These are phyloP conservation scores for Syzygium aromaticum DNA, from an alignment of 345 rosid species.

Conservation along the genomic window DNA sequence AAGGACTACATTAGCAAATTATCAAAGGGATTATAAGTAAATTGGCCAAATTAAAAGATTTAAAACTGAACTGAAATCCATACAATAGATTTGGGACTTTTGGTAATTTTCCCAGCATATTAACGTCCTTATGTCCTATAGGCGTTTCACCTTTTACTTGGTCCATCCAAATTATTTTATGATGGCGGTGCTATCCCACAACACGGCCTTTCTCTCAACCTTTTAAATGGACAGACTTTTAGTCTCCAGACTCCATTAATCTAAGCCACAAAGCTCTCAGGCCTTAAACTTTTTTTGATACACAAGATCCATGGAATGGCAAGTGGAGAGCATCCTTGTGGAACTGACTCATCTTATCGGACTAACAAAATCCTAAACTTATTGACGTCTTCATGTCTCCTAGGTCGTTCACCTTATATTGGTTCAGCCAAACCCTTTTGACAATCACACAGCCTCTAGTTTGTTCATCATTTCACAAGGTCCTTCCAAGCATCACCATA, in stretches of 20 bases:
- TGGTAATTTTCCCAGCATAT: background rate
- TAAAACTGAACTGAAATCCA: accelerated
- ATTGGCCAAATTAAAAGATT: background rate
- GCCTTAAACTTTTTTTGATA: background rate
- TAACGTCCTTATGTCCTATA: background rate
- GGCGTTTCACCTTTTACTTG: background rate
- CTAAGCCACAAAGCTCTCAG: background rate
- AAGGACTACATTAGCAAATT: background rate
- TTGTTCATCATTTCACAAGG: background rate
- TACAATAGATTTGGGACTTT: background rate
- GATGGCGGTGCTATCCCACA: background rate
- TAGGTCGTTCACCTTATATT: background rate
- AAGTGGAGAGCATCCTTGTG: background rate
- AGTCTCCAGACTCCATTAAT: background rate
- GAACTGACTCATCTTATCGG: background rate
- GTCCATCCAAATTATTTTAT: background rate
- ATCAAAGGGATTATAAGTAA: background rate
- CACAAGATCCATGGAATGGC: background rate
- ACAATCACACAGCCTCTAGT: background rate
- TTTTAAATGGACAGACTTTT: background rate
- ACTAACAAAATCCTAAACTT: background rate
- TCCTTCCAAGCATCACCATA: background rate
- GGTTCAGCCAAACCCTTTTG: background rate
- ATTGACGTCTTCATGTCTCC: background rate
- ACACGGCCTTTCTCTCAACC: background rate